Percentiles rank a stretch among this genome's conserved stretches.
Evolutionary conservation across 331 rosid species (phyloP).

Genomic region (Pyracantha coccinea): DNA sequence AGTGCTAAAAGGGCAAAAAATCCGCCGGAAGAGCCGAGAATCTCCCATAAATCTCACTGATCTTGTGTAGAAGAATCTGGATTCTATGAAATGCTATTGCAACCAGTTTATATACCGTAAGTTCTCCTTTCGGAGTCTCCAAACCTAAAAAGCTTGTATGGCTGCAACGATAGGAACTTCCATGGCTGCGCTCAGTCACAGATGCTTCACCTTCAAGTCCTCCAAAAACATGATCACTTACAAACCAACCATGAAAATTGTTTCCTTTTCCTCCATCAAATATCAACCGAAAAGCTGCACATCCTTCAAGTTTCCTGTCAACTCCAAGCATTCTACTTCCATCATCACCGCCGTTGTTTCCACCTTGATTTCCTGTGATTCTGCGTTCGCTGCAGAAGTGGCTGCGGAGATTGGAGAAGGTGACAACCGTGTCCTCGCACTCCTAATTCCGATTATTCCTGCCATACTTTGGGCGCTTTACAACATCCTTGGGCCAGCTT

Average conservation of each 20-base stretch:
- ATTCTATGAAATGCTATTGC: background rate
- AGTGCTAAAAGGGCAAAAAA: too few relatives aligned
- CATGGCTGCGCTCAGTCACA: background rate
- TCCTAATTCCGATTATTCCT: background rate
- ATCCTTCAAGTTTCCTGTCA: background rate
- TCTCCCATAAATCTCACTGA: too few relatives aligned
- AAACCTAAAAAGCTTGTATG: background rate
- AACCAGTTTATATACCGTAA: background rate
- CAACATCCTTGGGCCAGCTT: conserved; percentile 12
- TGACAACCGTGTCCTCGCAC: conserved; percentile 2
- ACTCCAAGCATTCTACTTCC: background rate
- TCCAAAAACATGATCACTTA: background rate
- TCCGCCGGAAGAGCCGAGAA: too few relatives aligned
- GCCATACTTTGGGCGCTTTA: background rate
- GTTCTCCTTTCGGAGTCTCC: background rate
- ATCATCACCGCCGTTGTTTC: background rate
- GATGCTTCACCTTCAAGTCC: background rate
- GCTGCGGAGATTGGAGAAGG: background rate
- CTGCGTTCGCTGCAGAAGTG: background rate
- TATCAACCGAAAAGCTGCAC: background rate
- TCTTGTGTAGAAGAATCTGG: too few relatives aligned
- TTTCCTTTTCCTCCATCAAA: background rate
- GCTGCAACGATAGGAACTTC: background rate
- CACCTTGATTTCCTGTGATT: background rate
- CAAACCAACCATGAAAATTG: background rate